phyloP scores from a whole-genome alignment of 2,329 filamentous ascomycete genomes.

The Cladosporium sp. region DNA sequence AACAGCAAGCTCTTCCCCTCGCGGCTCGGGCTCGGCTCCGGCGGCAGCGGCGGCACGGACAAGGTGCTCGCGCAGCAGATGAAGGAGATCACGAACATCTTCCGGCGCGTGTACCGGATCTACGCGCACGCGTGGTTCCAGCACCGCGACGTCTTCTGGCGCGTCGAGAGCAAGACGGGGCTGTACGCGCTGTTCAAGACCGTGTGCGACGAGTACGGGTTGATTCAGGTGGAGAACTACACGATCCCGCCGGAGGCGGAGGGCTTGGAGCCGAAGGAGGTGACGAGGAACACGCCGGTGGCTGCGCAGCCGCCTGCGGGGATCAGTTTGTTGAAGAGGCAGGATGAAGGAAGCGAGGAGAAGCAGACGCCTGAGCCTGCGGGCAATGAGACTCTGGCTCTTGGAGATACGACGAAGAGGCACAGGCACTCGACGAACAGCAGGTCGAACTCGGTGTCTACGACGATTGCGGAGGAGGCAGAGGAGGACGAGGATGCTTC shows the following conservation, averaged over 20 bases:
- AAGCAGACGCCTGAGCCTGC: slow-evolving; percentile 25
- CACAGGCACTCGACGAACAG: slow-evolving; percentile 79
- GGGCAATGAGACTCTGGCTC: slow-evolving; percentile 44
- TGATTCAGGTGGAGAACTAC: slow-evolving; percentile 91
- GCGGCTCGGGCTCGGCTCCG: slow-evolving; percentile 56
- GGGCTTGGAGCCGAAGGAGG: slow-evolving; percentile 54
- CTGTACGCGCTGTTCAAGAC: slow-evolving; percentile 96
- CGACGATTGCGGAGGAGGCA: slow-evolving; percentile 76
- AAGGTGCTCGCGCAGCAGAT: slow-evolving; percentile 49
- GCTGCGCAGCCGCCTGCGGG: slow-evolving; percentile 13
- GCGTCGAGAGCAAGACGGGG: slow-evolving; percentile 82
- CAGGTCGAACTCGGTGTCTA: slow-evolving; percentile 65
- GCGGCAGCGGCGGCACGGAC: slow-evolving; percentile 24
- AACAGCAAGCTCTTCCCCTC: slow-evolving; percentile 94
- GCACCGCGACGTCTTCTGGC: slow-evolving; percentile 91
- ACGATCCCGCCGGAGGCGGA: slow-evolving; percentile 91
- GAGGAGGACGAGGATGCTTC: slow-evolving; percentile 42
- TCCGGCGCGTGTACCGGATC: slow-evolving; percentile 87
- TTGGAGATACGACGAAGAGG: slow-evolving; percentile 67
- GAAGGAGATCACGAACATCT: slow-evolving; percentile 89
- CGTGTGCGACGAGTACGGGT: slow-evolving; percentile 83
- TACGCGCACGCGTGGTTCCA: slow-evolving; percentile 99
- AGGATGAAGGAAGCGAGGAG: slow-evolving; percentile 17
- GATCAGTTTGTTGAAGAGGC: slow-evolving; percentile 32
- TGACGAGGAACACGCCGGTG: slow-evolving; percentile 12